These are phyloP conservation scores for Claviceps purpurea DNA, from an alignment of 2,329 filamentous ascomycete genomes.

Conservation along the genomic window DNA sequence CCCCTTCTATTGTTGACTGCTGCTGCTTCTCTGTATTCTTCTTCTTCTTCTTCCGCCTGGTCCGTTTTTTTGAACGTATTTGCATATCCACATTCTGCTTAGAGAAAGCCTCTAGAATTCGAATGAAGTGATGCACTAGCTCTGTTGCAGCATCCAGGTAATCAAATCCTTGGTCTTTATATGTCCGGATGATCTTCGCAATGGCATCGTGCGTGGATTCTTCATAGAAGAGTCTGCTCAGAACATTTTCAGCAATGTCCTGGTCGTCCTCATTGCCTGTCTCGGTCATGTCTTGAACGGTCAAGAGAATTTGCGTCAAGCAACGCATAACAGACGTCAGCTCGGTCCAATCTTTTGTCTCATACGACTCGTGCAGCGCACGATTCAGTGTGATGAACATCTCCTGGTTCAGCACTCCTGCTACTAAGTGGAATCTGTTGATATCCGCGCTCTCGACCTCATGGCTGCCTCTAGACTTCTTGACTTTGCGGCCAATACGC, in stretches of 20 bases:
- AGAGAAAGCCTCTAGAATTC: slow-evolving; percentile 83
- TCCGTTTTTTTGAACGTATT: slow-evolving; percentile 66
- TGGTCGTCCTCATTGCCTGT: slow-evolving; percentile 83
- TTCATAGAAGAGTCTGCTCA: slow-evolving; percentile 96
- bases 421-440: slow-evolving; percentile 75
- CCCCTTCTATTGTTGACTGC: slow-evolving; percentile 37
- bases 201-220: slow-evolving; percentile 85
- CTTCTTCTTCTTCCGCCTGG: slow-evolving; percentile 64
- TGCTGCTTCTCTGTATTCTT: slow-evolving; percentile 67
- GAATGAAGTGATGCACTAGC: slow-evolving; percentile 78
- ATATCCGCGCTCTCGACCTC: slow-evolving; percentile 33
- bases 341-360: slow-evolving; percentile 78
- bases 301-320: slow-evolving; percentile 86
- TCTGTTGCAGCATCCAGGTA: slow-evolving; percentile 90
- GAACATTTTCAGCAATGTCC: slow-evolving; percentile 94
- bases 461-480: slow-evolving; percentile 38
- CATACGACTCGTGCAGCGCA: slow-evolving; percentile 64
- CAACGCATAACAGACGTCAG: slow-evolving; percentile 82
- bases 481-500: slow-evolving; percentile 51
- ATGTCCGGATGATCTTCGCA: slow-evolving; percentile 65
- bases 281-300: slow-evolving; percentile 81
- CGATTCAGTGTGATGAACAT: slow-evolving; percentile 83
- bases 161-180: slow-evolving; percentile 86
- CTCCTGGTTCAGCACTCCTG: slow-evolving; percentile 83
- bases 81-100: slow-evolving; percentile 93